phyloP scores from a whole-genome alignment of 306 rosid species.

The Prunus mongolica region DNA sequence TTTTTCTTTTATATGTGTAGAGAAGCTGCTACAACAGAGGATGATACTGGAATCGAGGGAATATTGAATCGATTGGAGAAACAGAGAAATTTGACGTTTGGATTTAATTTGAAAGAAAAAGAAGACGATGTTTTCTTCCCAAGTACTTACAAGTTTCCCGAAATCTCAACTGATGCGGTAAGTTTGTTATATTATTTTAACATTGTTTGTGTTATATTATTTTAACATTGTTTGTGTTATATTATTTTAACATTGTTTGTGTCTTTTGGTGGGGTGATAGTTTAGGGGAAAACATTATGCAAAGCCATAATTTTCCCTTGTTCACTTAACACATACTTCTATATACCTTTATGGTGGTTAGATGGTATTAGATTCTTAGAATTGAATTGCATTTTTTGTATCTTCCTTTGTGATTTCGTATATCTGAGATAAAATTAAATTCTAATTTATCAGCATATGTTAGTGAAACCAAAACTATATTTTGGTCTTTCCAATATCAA shows the following conservation, averaged over 20 bases:
- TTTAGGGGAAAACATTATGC: background rate
- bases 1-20: slow-evolving; percentile 30
- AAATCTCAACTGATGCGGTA: slow-evolving; percentile 42
- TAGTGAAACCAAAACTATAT: background rate
- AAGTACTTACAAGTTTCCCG: slow-evolving; percentile 22
- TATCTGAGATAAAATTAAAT: background rate
- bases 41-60: slow-evolving; percentile 80
- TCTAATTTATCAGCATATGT: background rate
- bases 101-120: slow-evolving; percentile 35
- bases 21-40: slow-evolving; percentile 35
- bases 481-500: background rate
- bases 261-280: slow-evolving; percentile 4
- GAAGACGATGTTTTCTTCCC: slow-evolving; percentile 19
- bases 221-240: no score
- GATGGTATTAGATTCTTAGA: background rate
- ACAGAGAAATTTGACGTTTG: slow-evolving; percentile 49
- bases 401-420: background rate
- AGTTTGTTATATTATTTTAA: slow-evolving; percentile 18
- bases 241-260: slow-evolving; percentile 3
- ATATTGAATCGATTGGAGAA: slow-evolving; percentile 81
- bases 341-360: background rate
- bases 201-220: slow-evolving; percentile 12
- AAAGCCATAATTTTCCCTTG: background rate
- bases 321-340: background rate
- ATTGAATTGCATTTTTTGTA: background rate